These are phyloP conservation scores for Acanthamoeba triangularis DNA, from an alignment of 208 protist genomes.

Conservation along the genomic window DNA sequence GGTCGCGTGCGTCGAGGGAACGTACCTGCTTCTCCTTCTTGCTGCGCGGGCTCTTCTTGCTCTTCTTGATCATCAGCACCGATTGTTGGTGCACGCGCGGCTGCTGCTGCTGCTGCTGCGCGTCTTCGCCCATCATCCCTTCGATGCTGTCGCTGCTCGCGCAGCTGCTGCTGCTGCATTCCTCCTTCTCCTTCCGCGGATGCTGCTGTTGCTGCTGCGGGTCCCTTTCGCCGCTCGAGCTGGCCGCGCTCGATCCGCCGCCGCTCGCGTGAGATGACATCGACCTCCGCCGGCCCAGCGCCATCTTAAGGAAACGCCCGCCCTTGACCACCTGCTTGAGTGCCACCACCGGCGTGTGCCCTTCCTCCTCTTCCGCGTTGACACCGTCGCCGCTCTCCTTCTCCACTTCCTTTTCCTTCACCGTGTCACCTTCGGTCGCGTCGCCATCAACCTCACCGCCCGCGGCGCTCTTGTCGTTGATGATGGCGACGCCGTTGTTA, in stretches of 20 bases:
- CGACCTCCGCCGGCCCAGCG: background rate
- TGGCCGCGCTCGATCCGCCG: background rate
- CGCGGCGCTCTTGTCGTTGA: background rate
- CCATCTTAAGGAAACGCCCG: conserved; percentile 9
- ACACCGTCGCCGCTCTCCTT: background rate
- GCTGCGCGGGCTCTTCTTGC: background rate
- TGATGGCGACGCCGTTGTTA: background rate
- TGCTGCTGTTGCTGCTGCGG: background rate
- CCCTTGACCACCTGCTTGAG: conserved; percentile 47
- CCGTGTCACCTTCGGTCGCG: background rate
- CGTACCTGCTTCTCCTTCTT: background rate
- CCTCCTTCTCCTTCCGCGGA: background rate
- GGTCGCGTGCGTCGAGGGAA: background rate
- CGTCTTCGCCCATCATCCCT: background rate
- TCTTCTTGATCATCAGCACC: background rate
- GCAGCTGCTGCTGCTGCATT: background rate
- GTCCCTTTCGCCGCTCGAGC: background rate
- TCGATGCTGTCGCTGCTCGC: conserved; percentile 19
- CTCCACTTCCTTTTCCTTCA: background rate
- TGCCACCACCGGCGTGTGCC: background rate
- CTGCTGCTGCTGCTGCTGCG: background rate
- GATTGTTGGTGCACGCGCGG: background rate
- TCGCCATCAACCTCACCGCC: background rate
- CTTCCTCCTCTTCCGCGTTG: background rate
- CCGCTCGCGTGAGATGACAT: background rate